A percentile compares a stretch with the other conserved stretches of the same genome.
Evolutionary conservation across 2,329 filamentous ascomycete species (phyloP).

Genomic region (Aspergillus viridinutans): DNA sequence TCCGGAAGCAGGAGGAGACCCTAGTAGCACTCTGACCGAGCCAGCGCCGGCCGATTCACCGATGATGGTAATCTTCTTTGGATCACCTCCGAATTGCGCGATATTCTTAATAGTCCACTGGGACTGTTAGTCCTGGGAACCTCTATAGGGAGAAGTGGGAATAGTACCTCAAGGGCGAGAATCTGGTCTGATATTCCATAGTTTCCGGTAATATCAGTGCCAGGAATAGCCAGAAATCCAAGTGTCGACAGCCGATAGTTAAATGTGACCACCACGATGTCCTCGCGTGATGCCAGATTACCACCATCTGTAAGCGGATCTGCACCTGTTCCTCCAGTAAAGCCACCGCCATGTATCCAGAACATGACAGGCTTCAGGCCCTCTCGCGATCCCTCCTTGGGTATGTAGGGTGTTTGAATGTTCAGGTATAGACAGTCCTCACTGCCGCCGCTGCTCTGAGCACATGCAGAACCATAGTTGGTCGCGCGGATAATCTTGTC

Average conservation of each 20-base stretch:
- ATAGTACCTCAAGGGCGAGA: constrained; percentile 39
- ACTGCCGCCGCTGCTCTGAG: constrained; percentile 35
- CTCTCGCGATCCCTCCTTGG: constrained; percentile 36
- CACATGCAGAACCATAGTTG: constrained; percentile 46
- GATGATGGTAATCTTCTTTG: constrained; percentile 42
- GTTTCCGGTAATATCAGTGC: constrained; percentile 52
- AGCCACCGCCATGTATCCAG: constrained; percentile 56
- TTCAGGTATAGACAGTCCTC: constrained; percentile 50
- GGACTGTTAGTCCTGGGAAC: constrained; percentile 1
- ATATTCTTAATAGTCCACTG: constrained; percentile 46
- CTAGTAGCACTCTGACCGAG: constrained; percentile 49
- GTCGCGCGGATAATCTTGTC: constrained; percentile 47
- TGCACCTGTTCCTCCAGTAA: constrained; percentile 44
- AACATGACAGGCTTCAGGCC: constrained; percentile 47
- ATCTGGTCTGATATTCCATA: constrained; percentile 51
- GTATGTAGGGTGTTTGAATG: constrained; percentile 46
- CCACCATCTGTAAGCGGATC: constrained; percentile 46
- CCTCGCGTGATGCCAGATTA: constrained; percentile 54
- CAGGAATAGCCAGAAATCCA: constrained; percentile 54
- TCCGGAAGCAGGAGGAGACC: constrained; percentile 6
- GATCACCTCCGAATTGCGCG: constrained; percentile 46
- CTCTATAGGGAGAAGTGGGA: background rate
- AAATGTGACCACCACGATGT: constrained; percentile 55
- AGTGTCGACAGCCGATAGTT: constrained; percentile 58
- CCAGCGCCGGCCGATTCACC: constrained; percentile 51